These are phyloP conservation scores for Trichoderma arundinaceum DNA, from an alignment of 2,329 filamentous ascomycete genomes.

Conservation along the genomic window DNA sequence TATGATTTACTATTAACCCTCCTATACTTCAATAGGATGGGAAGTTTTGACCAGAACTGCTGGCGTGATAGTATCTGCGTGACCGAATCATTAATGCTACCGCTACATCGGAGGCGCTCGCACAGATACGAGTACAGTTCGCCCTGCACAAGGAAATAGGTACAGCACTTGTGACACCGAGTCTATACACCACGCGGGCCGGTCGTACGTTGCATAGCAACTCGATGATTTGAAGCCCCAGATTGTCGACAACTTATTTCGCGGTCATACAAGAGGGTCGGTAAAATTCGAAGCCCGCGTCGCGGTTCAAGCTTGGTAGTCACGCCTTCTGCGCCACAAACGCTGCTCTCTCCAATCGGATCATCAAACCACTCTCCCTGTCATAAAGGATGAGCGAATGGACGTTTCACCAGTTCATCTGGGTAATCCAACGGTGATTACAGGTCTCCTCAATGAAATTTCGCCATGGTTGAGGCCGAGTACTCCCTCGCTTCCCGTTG, in stretches of 20 bases:
- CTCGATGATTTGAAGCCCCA: neutral
- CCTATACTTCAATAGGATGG: neutral
- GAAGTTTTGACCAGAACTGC: neutral
- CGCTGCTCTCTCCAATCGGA: constrained; percentile 18
- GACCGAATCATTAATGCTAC: neutral
- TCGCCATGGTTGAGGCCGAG: constrained; percentile 7
- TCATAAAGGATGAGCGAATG: constrained; percentile 16
- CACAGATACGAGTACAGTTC: constrained; percentile 15
- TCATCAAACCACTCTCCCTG: constrained; percentile 13
- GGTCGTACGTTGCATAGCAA: constrained; percentile 21
- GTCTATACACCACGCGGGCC: constrained; percentile 28
- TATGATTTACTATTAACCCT: neutral
- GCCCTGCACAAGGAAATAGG: neutral
- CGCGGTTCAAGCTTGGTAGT: constrained; percentile 4
- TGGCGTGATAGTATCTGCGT: neutral
- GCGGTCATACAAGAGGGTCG: constrained; percentile 20
- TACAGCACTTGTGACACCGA: constrained; percentile 9
- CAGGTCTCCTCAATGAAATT: neutral
- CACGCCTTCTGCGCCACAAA: constrained; percentile 28
- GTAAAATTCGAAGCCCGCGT: constrained; percentile 19
- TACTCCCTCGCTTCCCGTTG: constrained; percentile 14
- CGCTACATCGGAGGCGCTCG: constrained; percentile 1
- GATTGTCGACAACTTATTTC: constrained; percentile 3
- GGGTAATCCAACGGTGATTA: constrained; percentile 6
- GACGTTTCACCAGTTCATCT: constrained; percentile 20